phyloP scores from a whole-genome alignment of 2,329 filamentous ascomycete genomes.

The Neonectria neomacrospora region DNA sequence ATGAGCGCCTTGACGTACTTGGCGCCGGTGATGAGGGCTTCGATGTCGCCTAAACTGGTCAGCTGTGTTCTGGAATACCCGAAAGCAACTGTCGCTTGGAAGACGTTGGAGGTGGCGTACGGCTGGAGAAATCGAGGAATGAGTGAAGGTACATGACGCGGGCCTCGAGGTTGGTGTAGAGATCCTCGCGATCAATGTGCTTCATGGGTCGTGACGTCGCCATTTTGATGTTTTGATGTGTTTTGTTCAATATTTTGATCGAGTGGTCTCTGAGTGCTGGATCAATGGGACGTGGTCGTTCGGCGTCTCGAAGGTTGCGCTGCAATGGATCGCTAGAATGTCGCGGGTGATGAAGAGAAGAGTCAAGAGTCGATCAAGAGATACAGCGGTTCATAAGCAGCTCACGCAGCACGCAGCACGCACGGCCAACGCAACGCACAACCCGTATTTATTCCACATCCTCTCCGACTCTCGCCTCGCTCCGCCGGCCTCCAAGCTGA shows the following conservation, averaged over 20 bases:
- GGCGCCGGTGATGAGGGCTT: slow-evolving; percentile 73
- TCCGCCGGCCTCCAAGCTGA: slow-evolving; percentile 40
- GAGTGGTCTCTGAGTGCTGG: neutral
- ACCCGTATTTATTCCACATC: slow-evolving; percentile 41
- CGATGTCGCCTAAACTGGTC: slow-evolving; percentile 70
- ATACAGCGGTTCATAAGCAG: neutral
- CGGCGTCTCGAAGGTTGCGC: slow-evolving; percentile 3
- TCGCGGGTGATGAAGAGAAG: neutral
- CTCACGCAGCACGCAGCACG: slow-evolving; percentile 19
- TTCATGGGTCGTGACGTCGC: slow-evolving; percentile 53
- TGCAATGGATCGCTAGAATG: neutral
- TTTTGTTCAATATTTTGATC: neutral
- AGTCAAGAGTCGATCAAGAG: neutral
- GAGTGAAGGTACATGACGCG: slow-evolving; percentile 78
- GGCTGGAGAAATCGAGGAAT: slow-evolving; percentile 78
- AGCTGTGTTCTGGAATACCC: too few relatives aligned
- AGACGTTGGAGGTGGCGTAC: too few relatives aligned
- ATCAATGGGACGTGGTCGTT: slow-evolving; percentile 11
- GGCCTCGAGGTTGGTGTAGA: slow-evolving; percentile 77
- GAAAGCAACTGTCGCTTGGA: too few relatives aligned
- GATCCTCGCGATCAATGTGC: slow-evolving; percentile 75
- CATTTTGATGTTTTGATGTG: too few relatives aligned
- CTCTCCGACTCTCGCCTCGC: slow-evolving; percentile 44
- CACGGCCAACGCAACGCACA: slow-evolving; percentile 12
- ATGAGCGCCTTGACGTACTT: slow-evolving; percentile 87